Percentiles rank a stretch among this genome's conserved stretches.
phyloP scores from a whole-genome alignment of 345 rosid genomes.

The Citropsis articulata region DNA sequence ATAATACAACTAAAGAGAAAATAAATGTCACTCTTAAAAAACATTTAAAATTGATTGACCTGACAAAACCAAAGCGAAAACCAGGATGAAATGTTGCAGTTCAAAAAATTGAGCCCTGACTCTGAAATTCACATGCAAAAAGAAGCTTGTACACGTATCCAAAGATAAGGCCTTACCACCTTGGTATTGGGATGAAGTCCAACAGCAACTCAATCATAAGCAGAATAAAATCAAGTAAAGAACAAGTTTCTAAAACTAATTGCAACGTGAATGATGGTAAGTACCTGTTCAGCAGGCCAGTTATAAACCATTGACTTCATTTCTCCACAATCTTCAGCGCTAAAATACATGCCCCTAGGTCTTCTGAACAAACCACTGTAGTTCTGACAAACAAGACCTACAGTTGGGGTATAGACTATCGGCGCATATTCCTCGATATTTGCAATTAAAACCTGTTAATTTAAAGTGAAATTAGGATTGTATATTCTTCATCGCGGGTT shows the following conservation, averaged over 20 bases:
- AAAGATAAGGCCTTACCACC: not conserved
- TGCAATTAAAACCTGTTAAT: slow-evolving; percentile 73
- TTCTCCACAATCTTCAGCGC: slow-evolving; percentile 95
- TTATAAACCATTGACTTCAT: slow-evolving; percentile 99
- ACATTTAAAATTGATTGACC: not conserved
- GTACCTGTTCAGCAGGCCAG: slow-evolving; percentile 99
- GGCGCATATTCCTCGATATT: slow-evolving; percentile 98
- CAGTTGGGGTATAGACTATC: slow-evolving; percentile 92
- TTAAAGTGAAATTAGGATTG: slow-evolving; percentile 3
- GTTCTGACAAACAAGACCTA: slow-evolving; percentile 95
- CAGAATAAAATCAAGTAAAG: slow-evolving; percentile 7
- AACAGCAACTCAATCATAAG: not conserved
- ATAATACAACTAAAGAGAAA: not conserved
- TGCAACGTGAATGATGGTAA: slow-evolving; percentile 9
- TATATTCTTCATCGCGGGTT: not conserved
- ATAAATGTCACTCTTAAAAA: not conserved
- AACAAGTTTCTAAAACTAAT: slow-evolving; percentile 10
- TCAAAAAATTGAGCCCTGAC: not conserved
- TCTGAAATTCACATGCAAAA: not conserved
- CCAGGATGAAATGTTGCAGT: not conserved
- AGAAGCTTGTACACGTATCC: not conserved
- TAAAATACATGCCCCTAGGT: slow-evolving; percentile 98
- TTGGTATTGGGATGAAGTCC: not conserved
- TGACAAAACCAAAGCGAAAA: not conserved
- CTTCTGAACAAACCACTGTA: slow-evolving; percentile 95